Evolutionary conservation across 2,329 filamentous ascomycete species (phyloP), one percentile per base, ranked within the genome.

Genomic region (Pestalotiopsis sp.): DNA sequence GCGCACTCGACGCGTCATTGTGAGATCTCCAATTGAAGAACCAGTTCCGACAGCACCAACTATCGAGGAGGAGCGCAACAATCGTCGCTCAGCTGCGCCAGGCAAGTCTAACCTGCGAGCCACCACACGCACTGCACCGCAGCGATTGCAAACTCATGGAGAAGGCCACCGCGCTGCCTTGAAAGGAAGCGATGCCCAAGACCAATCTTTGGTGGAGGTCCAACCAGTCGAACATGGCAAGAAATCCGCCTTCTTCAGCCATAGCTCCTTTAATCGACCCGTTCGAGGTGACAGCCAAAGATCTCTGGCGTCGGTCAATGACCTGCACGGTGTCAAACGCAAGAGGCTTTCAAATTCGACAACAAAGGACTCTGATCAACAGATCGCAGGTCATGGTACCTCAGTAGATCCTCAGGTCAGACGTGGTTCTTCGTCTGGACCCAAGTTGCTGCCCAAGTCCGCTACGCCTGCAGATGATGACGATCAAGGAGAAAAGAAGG

Each of bases 241-340:
- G 26, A 65, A 2, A 17, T 17, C 39, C 14, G 30, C 13, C 14
- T 52, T 35, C 13, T 52, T 24, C 22, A 61, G n/a, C 11, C 70
- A 73, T 64, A 77, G 73, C 60, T 71, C 70, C 24, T 78, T 76
- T 58, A 77, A 78, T 64, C 71, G 75, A 11, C 74, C 73, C 9
- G 75, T 77, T 10, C 67, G 69, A n/a, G 74, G 75, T 40, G 56
- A 13, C 40, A 66, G 22, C 17, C 3, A 64, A 44, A 26, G 40
- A 56, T 13, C 65, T 56, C 35, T 58, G 68, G 11, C 26, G 44
- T 10, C 61, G 14, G 26, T 22, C 44, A 48, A 20, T 55, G 59
- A 9, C n/a, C 4, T 10, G 11, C 5, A 3, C n/a, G n/a, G 20
- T 9, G 30, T 30, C 10, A 58, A 67, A 17, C 60, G 17, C 74